phyloP scores from a whole-genome alignment of 345 rosid species.

The Reutealis trisperma region DNA sequence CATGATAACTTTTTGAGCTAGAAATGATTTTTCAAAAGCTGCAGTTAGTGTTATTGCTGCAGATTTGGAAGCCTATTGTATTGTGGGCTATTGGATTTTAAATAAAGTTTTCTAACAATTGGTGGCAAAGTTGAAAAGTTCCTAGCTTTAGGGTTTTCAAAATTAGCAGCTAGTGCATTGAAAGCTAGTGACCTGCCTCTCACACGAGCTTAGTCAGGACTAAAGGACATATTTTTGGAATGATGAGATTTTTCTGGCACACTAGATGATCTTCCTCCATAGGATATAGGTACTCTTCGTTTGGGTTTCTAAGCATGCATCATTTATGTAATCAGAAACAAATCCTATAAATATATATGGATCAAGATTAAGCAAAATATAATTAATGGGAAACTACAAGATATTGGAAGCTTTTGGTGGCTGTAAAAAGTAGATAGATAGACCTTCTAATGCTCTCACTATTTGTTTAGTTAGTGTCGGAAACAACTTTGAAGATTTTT shows the following conservation, averaged over 20 bases:
- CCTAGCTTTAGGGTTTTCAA: constrained; percentile 75
- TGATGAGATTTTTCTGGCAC: constrained; percentile 90
- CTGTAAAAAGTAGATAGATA: not conserved
- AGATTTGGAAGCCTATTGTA: constrained; percentile 55
- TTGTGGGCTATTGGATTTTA: constrained; percentile 77
- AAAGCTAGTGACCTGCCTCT: constrained; percentile 99
- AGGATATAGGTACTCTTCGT: constrained; percentile 70
- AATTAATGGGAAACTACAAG: not conserved
- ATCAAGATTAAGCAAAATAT: not conserved
- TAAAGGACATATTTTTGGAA: constrained; percentile 94
- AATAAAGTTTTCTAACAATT: constrained; percentile 80
- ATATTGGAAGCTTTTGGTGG: not conserved
- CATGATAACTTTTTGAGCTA: constrained; percentile 62
- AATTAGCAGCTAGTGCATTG: constrained; percentile 92
- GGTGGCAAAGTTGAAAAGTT: constrained; percentile 99
- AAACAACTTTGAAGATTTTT: too few relatives aligned
- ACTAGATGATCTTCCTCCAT: constrained; percentile 79
- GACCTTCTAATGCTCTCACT: not conserved
- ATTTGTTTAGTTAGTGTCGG: too few relatives aligned
- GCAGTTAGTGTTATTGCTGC: too few relatives aligned
- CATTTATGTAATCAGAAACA: constrained; percentile 5
- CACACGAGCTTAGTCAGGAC: constrained; percentile 92
- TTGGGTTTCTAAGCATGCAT: constrained; percentile 74
- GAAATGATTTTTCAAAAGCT: constrained; percentile 64
- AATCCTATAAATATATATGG: not conserved